Conservation (phyloP, 768 basidiomycete species). For the Flagelloscypha sp. region DNA sequence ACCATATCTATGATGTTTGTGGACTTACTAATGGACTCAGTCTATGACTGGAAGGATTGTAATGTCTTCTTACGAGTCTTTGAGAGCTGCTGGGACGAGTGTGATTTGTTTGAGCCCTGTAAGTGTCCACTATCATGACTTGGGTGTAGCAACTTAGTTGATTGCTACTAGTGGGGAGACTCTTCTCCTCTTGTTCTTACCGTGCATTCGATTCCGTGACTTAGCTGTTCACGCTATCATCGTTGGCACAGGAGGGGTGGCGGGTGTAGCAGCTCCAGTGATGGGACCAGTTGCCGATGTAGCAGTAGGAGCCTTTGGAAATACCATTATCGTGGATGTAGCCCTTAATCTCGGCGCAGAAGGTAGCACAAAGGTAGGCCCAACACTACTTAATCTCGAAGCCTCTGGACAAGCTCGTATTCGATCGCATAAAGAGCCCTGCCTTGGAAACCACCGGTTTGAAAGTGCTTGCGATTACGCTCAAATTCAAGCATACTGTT, state of each 20-base stretch:
- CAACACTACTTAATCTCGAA: conserved; percentile 46
- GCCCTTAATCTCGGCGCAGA: conserved; percentile 49
- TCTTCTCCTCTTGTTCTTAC: conserved; percentile 53
- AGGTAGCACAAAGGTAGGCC: conserved; percentile 36
- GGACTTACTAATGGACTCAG: conserved; percentile 19
- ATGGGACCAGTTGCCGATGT: conserved; percentile 50
- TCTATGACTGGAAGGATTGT: conserved; percentile 57
- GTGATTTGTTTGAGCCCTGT: conserved; percentile 58
- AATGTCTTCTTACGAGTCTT: conserved; percentile 54
- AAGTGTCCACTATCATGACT: conserved; percentile 14
- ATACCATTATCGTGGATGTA: conserved; percentile 51
- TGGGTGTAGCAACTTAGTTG: conserved; percentile 1
- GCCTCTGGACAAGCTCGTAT: conserved; percentile 36
- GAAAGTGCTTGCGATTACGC: conserved; percentile 50
- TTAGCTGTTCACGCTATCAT: conserved; percentile 54
- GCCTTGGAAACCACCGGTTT: conserved; percentile 53
- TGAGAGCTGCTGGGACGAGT: conserved; percentile 50
- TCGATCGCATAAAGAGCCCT: no score
- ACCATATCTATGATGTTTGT: conserved; percentile 3
- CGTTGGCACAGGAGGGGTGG: conserved; percentile 45
- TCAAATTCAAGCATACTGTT: conserved; percentile 50
- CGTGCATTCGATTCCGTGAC: conserved; percentile 58
- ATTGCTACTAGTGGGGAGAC: conserved; percentile 46
- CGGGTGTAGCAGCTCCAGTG: conserved; percentile 36
- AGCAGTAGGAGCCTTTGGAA: conserved; percentile 41